Base-by-base conservation (phyloP, 768 basidiomycete genomes). In the Suillus subalutaceus region DNA sequence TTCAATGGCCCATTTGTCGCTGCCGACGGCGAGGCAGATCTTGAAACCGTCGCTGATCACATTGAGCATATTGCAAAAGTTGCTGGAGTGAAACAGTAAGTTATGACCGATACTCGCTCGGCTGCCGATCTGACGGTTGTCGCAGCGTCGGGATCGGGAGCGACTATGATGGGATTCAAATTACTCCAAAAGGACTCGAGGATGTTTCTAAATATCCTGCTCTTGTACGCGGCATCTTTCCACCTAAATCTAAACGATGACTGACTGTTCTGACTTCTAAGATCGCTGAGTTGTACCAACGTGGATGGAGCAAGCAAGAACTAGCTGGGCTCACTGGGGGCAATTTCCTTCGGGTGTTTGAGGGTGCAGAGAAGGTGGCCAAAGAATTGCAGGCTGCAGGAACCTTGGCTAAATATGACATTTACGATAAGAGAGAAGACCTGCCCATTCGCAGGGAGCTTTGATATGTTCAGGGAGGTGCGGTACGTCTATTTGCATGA, bases 171-270 rank as follows among this genome's bases (percentile, higher is more conserved):
- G 91, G 96, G 12, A 94, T 97, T 67, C 78, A 69, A 1, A 75
- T 74, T n/a, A 83, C 82, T 0, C 95, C 96, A 4, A 78, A 79
- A 38, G 96, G n/a, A 1, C 80, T 98, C 32, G 95, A 97, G 74
- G 94, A 97, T 68, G 94, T 93, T 8, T 95, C 94, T 1, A 92
- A 90, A 74, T 96, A 96, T 71, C 95, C 94, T 23, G 83, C 85
- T 26, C 83, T 96, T 70, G 93, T 92, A 70, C 64, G 46, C 8
- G 18, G 52, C 37, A 37, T 26, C n/a, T 8, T 62, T 46, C 30
- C 41, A 30, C 13, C 35, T 52, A 41, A 15, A 41, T 15, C 30
- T 20, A 20, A 43, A 6, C 10, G 3, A 43, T 30, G 18, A 30
- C 12, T 43, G 52, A 2, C 61, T 70, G 62, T 46, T 57, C 38